A percentile compares a stretch with the other conserved stretches of the same genome.
phyloP scores from a whole-genome alignment of 148 eudicot species.

The Rhododendron williamsianum region DNA sequence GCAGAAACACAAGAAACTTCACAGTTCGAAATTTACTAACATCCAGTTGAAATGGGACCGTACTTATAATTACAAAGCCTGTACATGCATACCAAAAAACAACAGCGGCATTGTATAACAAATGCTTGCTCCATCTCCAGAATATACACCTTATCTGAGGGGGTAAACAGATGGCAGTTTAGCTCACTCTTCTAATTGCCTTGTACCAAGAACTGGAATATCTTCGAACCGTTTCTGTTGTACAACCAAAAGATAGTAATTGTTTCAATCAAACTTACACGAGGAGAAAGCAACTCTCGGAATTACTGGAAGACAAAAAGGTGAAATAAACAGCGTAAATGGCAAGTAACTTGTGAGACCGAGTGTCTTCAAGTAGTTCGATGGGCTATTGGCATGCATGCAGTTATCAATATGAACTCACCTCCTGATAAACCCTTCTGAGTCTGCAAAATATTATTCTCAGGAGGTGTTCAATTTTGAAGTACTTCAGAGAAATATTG shows the following conservation, averaged over 20 bases:
- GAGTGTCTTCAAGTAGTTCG: neutral
- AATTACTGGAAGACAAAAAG: neutral
- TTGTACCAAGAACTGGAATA: constrained; percentile 38
- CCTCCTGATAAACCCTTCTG: neutral
- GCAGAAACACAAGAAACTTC: neutral
- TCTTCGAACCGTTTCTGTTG: constrained; percentile 45
- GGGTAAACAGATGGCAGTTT: neutral
- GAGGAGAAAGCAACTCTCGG: neutral
- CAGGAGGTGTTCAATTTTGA: neutral
- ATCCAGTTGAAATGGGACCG: neutral
- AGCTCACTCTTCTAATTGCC: constrained; percentile 27
- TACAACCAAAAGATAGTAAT: neutral
- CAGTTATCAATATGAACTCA: neutral
- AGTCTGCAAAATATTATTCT: neutral
- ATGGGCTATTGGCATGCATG: neutral
- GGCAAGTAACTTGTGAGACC: neutral
- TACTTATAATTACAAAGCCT: neutral
- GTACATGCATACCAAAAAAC: neutral
- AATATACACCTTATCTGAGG: neutral
- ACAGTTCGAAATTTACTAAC: neutral
- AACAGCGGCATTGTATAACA: neutral
- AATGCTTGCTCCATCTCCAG: neutral
- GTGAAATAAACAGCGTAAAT: neutral
- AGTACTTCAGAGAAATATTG: neutral
- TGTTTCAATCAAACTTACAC: neutral